These are phyloP conservation scores for Botrytis fabae DNA, from an alignment of 2,329 filamentous ascomycete species.

Conservation along the genomic window DNA sequence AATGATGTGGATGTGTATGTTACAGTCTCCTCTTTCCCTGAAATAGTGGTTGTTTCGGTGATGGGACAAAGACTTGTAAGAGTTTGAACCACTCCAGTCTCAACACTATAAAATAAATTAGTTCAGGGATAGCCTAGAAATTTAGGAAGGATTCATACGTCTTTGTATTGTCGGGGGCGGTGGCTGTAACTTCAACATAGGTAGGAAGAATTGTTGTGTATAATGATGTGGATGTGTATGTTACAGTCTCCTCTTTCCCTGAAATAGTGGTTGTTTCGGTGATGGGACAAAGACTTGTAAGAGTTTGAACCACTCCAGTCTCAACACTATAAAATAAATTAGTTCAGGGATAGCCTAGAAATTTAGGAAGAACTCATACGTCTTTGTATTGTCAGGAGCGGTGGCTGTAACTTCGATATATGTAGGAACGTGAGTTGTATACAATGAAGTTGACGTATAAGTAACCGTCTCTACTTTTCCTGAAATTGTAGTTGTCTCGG, in stretches of 20 bases:
- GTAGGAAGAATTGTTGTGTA: constrained; percentile 16
- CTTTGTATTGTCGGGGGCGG: not conserved
- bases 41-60: constrained; percentile 26
- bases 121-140: too few relatives aligned
- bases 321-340: not conserved
- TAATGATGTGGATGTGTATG: constrained; percentile 13
- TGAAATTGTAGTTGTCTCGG: constrained; percentile 21
- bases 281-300: constrained; percentile 41
- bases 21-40: constrained; percentile 17
- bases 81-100: constrained; percentile 12
- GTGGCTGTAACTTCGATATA: constrained; percentile 17
- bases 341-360: not conserved
- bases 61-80: constrained; percentile 41
- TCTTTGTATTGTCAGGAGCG: not conserved
- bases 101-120: constrained; percentile 2
- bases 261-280: constrained; percentile 27
- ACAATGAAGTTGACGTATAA: constrained; percentile 13
- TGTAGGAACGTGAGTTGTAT: constrained; percentile 12
- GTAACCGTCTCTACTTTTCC: constrained; percentile 5
- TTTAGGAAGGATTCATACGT: not conserved
- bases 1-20: constrained; percentile 16
- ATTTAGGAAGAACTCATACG: not conserved
- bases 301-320: constrained; percentile 9
- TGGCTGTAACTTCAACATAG: constrained; percentile 14
- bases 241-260: constrained; percentile 14